A percentile compares a stretch with the other conserved stretches of the same genome.
Evolutionary conservation across 768 basidiomycete genomes (phyloP).

Genomic region (Lyophyllum decastes): DNA sequence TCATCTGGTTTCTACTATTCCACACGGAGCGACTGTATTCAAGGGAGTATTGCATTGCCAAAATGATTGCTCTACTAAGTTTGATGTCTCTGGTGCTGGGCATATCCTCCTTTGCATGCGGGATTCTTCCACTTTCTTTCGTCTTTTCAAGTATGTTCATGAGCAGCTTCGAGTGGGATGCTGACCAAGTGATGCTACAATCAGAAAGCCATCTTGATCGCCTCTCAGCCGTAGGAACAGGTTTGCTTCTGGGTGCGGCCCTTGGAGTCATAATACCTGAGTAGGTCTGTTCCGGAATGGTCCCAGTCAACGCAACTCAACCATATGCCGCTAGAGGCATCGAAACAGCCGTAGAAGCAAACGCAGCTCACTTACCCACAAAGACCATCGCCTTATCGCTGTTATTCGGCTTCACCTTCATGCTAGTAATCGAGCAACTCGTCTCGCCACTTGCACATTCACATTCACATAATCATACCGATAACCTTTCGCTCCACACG

Average conservation of each 20-base stretch:
- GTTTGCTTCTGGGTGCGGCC: constrained; percentile 86
- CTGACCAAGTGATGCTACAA: background rate
- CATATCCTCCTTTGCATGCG: constrained; percentile 63
- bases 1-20: background rate
- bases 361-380: constrained; percentile 43
- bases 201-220: constrained; percentile 41
- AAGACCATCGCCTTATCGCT: constrained; percentile 63
- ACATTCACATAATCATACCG: constrained; percentile 24
- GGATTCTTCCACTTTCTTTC: constrained; percentile 76
- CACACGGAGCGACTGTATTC: background rate
- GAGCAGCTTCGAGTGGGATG: background rate
- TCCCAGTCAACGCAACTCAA: background rate
- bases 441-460: constrained; percentile 51
- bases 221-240: constrained; percentile 67
- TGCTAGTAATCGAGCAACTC: constrained; percentile 72
- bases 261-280: constrained; percentile 93
- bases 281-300: constrained; percentile 45
- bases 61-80: constrained; percentile 42
- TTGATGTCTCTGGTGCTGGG: constrained; percentile 66
- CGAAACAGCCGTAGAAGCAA: constrained; percentile 52
- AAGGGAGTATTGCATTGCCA: background rate
- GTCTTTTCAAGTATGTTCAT: constrained; percentile 62
- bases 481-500: constrained; percentile 30
- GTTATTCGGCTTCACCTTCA: constrained; percentile 59
- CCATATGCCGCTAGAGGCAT: constrained; percentile 56